Evolutionary conservation across 129 eudicot genomes (phyloP).

Genomic region (Ambrosia trifida): DNA sequence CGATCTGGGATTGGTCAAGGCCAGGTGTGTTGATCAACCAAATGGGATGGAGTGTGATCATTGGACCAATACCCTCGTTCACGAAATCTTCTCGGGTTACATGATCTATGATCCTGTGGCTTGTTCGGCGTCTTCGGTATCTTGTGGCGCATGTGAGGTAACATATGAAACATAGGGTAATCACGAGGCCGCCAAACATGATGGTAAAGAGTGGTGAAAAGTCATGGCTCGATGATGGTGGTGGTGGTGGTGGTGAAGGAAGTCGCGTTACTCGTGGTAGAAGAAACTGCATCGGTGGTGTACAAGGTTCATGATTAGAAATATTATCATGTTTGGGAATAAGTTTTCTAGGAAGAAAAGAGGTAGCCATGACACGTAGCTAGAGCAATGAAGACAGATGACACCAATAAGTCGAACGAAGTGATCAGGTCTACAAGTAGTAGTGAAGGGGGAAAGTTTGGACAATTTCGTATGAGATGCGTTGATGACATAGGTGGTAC

Average conservation of each 20-base stretch:
- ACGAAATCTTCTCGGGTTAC: constrained; percentile 32
- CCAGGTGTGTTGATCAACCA: constrained; percentile 71
- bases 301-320: background rate
- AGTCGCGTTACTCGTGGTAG: background rate
- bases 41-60: constrained; percentile 50
- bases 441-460: constrained; percentile 1
- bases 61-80: constrained; percentile 42
- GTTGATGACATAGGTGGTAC: background rate
- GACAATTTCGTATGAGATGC: constrained; percentile 24
- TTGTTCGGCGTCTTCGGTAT: constrained; percentile 24
- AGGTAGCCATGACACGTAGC: constrained; percentile 20
- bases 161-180: constrained; percentile 31
- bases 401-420: constrained; percentile 6
- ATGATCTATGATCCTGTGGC: background rate
- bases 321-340: background rate
- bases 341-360: constrained; percentile 18
- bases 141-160: constrained; percentile 35
- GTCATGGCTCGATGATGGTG: background rate
- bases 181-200: constrained; percentile 45
- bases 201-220: constrained; percentile 41
- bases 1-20: constrained; percentile 54
- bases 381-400: background rate
- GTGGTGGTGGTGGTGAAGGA: background rate
- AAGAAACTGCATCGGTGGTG: background rate
- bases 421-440: constrained; percentile 4